Evolutionary conservation across 176 grass and related monocot genomes (phyloP).

Genomic region (Chloris gayana): DNA sequence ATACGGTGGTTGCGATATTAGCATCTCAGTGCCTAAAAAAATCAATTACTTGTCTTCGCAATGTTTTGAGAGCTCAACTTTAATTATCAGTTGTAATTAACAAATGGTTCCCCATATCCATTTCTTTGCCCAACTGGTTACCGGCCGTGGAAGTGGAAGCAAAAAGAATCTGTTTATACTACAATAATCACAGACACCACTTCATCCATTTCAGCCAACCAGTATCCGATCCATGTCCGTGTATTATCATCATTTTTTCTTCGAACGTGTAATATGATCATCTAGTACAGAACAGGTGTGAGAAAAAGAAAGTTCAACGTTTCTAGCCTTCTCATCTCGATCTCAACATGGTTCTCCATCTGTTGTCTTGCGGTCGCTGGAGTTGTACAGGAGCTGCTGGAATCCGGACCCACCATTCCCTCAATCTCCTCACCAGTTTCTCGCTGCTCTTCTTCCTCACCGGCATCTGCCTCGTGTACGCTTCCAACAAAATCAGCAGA

Average conservation of each 20-base stretch:
- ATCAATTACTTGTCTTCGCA: background rate
- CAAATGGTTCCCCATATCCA: background rate
- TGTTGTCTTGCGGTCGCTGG: constrained; percentile 47
- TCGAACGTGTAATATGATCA: background rate
- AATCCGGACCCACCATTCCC: constrained; percentile 87
- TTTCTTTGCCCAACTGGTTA: background rate
- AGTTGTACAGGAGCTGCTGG: constrained; percentile 81
- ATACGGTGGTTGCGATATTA: background rate
- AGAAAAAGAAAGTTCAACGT: background rate
- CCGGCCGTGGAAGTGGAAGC: background rate
- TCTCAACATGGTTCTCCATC: constrained; percentile 48
- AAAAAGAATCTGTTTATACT: background rate
- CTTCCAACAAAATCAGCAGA: constrained; percentile 61
- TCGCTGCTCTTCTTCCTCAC: constrained; percentile 83
- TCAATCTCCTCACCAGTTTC: constrained; percentile 75
- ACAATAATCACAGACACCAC: background rate
- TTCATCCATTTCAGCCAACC: background rate
- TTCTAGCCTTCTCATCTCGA: constrained; percentile 17
- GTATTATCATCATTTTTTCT: background rate
- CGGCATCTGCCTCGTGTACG: constrained; percentile 92
- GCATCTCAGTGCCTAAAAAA: background rate
- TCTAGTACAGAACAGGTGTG: background rate
- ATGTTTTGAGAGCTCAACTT: background rate
- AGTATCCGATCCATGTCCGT: background rate
- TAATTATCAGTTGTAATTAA: background rate